phyloP scores from a whole-genome alignment of 495 filamentous ascomycete genomes.

The Cenococcum geophilum region DNA sequence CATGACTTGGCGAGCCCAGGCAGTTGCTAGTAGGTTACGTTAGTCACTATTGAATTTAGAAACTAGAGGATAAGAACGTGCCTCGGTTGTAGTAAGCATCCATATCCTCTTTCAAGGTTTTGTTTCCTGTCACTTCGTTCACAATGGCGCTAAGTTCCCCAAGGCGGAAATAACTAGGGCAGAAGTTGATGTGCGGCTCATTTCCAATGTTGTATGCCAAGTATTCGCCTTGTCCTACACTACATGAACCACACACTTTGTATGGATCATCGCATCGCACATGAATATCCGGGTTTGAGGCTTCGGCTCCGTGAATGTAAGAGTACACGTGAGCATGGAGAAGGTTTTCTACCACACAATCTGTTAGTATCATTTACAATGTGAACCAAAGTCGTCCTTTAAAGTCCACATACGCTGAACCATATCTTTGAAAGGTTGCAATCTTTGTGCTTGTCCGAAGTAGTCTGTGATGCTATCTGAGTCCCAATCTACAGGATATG shows the following conservation, averaged over 20 bases:
- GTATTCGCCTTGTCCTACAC: constrained; percentile 13
- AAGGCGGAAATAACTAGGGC: constrained; percentile 12
- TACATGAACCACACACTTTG: constrained; percentile 4
- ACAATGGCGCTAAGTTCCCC: constrained; percentile 7
- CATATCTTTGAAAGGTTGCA: background rate
- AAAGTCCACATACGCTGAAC: background rate
- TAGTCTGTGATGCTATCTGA: no score
- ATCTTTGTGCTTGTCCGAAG: background rate
- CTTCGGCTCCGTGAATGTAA: background rate
- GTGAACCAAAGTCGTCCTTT: background rate
- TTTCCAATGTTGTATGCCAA: constrained; percentile 23
- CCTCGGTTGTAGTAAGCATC: constrained; percentile 24
- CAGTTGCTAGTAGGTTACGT: constrained; percentile 9
- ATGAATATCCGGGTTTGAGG: constrained; percentile 18
- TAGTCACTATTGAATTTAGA: no score
- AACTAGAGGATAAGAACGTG: background rate
- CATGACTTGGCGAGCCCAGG: constrained; percentile 23
- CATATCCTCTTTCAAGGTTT: constrained; percentile 2
- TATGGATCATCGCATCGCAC: constrained; percentile 24
- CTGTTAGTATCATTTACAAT: background rate
- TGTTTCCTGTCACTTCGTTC: constrained; percentile 6
- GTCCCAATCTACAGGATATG: no score
- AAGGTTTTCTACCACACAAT: background rate
- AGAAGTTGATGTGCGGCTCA: constrained; percentile 26
- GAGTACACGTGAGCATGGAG: background rate